Conservation (phyloP, 768 basidiomycete genomes). For the Grammothele lineata region DNA sequence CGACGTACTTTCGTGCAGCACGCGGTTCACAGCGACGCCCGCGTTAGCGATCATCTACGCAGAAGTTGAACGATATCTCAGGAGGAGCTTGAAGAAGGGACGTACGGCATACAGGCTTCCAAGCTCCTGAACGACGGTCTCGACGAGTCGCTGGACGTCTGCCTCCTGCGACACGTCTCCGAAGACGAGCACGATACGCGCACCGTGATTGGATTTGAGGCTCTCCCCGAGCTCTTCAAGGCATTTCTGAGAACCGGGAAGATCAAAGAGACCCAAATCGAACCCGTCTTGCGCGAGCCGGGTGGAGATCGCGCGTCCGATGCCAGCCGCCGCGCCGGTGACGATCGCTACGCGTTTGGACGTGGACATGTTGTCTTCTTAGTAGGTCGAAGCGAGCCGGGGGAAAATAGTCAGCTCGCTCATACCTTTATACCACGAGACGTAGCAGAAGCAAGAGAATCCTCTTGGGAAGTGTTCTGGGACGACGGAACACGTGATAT, state of each 20-base stretch:
- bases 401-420: too few relatives aligned
- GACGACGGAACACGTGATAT: too few relatives aligned
- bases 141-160: slow-evolving; percentile 39
- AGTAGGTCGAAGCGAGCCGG: too few relatives aligned
- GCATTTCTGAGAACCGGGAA: slow-evolving; percentile 9
- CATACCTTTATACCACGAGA: too few relatives aligned
- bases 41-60: slow-evolving; percentile 28
- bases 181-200: slow-evolving; percentile 22
- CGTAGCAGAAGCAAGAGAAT: too few relatives aligned
- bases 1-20: slow-evolving; percentile 11
- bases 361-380: neutral
- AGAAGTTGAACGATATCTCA: neutral
- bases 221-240: slow-evolving; percentile 15
- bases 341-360: slow-evolving; percentile 23
- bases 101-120: slow-evolving; percentile 50
- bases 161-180: slow-evolving; percentile 39
- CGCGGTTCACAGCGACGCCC: slow-evolving; percentile 14
- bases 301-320: slow-evolving; percentile 25
- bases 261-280: slow-evolving; percentile 20
- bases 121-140: slow-evolving; percentile 23
- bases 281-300: slow-evolving; percentile 23
- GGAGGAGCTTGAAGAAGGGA: neutral
- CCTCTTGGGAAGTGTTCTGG: too few relatives aligned
- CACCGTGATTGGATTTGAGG: slow-evolving; percentile 14
- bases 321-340: slow-evolving; percentile 29